Evolutionary conservation across 768 basidiomycete species (phyloP).

Genomic region (Tephrocybe rancida): DNA sequence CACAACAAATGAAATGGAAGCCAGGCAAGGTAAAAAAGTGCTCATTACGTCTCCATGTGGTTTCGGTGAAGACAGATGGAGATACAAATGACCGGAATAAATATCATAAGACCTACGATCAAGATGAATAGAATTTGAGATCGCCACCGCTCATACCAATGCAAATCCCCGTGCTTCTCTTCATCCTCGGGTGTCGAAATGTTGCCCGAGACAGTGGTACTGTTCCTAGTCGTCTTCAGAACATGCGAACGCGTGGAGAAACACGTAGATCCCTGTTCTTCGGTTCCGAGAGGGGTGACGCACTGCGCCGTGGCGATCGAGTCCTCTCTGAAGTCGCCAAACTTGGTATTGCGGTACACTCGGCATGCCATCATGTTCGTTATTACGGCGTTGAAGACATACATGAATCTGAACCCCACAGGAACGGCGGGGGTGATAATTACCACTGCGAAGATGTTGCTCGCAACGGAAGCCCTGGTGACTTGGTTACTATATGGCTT

Average conservation of each 20-base stretch:
- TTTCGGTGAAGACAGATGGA: background rate
- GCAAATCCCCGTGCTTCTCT: background rate
- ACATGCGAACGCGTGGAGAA: too few relatives aligned
- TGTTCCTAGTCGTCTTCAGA: too few relatives aligned
- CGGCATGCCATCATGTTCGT: constrained; percentile 22
- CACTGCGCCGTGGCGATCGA: background rate
- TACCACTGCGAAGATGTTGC: constrained; percentile 8
- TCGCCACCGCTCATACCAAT: background rate
- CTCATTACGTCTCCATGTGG: background rate
- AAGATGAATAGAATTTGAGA: background rate
- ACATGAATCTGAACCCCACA: constrained; percentile 2
- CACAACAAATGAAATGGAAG: background rate
- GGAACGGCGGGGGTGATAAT: constrained; percentile 8
- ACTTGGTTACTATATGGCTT: too few relatives aligned
- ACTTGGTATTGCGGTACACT: constrained; percentile 17
- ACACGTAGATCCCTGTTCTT: too few relatives aligned
- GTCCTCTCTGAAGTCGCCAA: background rate
- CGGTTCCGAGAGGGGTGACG: too few relatives aligned
- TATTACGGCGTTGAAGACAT: constrained; percentile 7
- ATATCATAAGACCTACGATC: background rate
- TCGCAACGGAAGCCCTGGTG: background rate
- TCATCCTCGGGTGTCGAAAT: too few relatives aligned
- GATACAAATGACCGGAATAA: background rate
- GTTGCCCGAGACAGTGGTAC: too few relatives aligned
- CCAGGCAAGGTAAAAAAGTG: background rate